Evolutionary conservation across 2,329 filamentous ascomycete species (phyloP).

Genomic region (Cercospora nicotianae): DNA sequence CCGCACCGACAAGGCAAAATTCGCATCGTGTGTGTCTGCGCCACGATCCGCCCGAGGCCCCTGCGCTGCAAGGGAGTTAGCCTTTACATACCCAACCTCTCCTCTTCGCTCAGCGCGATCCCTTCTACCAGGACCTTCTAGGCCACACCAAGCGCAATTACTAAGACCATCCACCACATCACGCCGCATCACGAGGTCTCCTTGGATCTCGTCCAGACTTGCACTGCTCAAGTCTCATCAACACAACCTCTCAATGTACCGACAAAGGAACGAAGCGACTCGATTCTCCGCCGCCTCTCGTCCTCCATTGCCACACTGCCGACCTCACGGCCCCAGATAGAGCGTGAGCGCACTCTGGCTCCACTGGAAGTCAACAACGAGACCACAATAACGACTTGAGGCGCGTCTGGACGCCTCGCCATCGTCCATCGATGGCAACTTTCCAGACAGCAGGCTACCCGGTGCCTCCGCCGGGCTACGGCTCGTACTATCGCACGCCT

Average conservation of each 20-base stretch:
- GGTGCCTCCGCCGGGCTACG: constrained; percentile 50
- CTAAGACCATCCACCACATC: constrained; percentile 8
- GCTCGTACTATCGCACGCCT: constrained; percentile 52
- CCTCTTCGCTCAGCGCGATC: neutral
- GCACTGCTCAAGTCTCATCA: constrained; percentile 14
- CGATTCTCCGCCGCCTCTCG: constrained; percentile 33
- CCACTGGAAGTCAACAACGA: constrained; percentile 10
- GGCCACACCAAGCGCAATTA: constrained; percentile 18
- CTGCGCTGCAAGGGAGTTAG: constrained; percentile 8
- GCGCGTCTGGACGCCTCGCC: constrained; percentile 40
- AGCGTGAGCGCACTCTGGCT: constrained; percentile 2
- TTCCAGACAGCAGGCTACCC: constrained; percentile 40
- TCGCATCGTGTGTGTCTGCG: constrained; percentile 2
- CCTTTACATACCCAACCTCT: constrained; percentile 13
- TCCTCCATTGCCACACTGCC: constrained; percentile 34
- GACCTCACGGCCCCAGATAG: constrained; percentile 34
- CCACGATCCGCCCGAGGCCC: constrained; percentile 8
- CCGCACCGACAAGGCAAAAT: constrained; percentile 2
- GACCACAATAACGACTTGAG: constrained; percentile 27
- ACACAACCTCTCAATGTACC: constrained; percentile 34
- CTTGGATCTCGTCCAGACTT: constrained; percentile 20
- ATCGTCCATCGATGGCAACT: constrained; percentile 35
- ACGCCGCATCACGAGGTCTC: constrained; percentile 17
- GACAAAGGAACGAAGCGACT: constrained; percentile 28
- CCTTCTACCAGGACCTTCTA: constrained; percentile 15